Conservation (phyloP, 441 rosid species). For the Melastoma candidum region DNA sequence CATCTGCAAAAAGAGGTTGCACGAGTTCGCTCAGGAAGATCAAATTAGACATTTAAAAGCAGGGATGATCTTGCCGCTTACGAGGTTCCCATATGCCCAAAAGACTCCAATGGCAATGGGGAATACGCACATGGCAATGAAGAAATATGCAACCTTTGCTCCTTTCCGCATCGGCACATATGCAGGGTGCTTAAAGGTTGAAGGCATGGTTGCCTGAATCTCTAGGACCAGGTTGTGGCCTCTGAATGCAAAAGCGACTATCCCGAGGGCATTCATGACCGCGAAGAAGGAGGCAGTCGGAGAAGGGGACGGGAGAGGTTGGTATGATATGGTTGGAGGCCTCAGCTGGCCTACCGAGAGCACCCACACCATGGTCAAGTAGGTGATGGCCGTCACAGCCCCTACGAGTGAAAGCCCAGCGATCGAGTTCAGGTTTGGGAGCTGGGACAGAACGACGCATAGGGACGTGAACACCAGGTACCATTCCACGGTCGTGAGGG, state of each 20-base stretch:
- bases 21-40: neutral
- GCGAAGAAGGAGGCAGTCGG: conserved; percentile 54
- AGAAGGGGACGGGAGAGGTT: conserved; percentile 62
- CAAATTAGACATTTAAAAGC: neutral
- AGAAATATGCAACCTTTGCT: conserved; percentile 83
- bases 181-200: conserved; percentile 92
- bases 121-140: conserved; percentile 80
- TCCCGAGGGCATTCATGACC: conserved; percentile 85
- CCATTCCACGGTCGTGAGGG: conserved; percentile 93
- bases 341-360: conserved; percentile 88
- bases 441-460: conserved; percentile 90
- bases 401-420: conserved; percentile 93
- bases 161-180: conserved; percentile 98
- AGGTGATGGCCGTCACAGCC: conserved; percentile 87
- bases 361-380: conserved; percentile 91
- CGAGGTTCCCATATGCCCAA: conserved; percentile 97
- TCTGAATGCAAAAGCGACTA: conserved; percentile 83
- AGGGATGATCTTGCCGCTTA: conserved; percentile 25
- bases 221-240: conserved; percentile 86
- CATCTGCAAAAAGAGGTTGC: conserved; percentile 37
- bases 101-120: conserved; percentile 88
- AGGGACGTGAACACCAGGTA: conserved; percentile 86
- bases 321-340: conserved; percentile 67
- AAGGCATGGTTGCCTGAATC: conserved; percentile 99
- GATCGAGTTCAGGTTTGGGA: conserved; percentile 91